These are phyloP conservation scores for Fusarium staphyleae DNA, from an alignment of 2,329 filamentous ascomycete genomes.

Conservation along the genomic window DNA sequence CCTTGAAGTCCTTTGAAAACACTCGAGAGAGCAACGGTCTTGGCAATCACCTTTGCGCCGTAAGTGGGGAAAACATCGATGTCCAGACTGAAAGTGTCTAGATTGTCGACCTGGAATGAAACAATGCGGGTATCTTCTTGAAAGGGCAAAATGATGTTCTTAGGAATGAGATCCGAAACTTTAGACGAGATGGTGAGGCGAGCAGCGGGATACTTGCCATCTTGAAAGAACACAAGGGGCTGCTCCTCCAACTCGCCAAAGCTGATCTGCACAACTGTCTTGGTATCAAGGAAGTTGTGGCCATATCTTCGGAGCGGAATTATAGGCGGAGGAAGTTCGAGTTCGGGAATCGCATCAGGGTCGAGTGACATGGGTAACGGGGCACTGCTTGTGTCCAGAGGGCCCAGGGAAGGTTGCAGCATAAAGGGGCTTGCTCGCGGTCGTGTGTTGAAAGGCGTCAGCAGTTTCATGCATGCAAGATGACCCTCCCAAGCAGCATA, in stretches of 20 bases:
- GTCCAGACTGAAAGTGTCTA: constrained; percentile 92
- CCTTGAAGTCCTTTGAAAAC: constrained; percentile 80
- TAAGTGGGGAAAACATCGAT: constrained; percentile 98
- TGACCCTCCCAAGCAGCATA: constrained; percentile 99
- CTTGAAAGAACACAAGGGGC: constrained; percentile 93
- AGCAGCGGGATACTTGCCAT: constrained; percentile 94
- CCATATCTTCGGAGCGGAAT: constrained; percentile 94
- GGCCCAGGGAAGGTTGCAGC: constrained; percentile 52
- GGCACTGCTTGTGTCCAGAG: constrained; percentile 56
- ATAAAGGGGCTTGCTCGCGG: constrained; percentile 54
- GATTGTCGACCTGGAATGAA: constrained; percentile 93
- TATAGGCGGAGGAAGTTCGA: constrained; percentile 93
- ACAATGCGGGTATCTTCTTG: constrained; percentile 94
- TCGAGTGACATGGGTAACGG: constrained; percentile 73
- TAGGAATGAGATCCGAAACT: constrained; percentile 91
- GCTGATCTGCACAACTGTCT: constrained; percentile 91
- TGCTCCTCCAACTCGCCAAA: constrained; percentile 80
- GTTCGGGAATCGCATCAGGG: constrained; percentile 86
- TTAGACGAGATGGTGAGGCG: constrained; percentile 97
- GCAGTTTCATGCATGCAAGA: constrained; percentile 88
- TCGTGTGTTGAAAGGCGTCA: constrained; percentile 66
- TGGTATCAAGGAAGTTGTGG: constrained; percentile 98
- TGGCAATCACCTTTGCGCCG: constrained; percentile 95
- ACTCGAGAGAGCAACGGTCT: constrained; percentile 88
- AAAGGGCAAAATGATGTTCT: constrained; percentile 93